Evolutionary conservation across 306 rosid species (phyloP), one percentile per base, ranked within the genome.

Genomic region (Rosa rugosa): DNA sequence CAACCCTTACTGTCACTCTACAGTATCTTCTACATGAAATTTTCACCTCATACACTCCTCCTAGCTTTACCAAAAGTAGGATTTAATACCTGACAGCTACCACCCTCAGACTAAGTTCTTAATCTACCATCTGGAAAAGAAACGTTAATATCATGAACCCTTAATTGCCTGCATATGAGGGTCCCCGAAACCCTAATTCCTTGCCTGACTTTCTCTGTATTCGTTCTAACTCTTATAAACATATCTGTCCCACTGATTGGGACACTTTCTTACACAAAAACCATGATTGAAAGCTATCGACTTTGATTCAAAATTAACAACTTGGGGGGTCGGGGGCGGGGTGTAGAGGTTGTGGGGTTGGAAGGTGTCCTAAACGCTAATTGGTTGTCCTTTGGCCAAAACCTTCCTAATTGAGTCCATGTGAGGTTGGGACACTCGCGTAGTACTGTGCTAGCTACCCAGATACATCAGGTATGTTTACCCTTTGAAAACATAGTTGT

Each of bases 291-390:
- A 75, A 84, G 84, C 67, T 27, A 49, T 62, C 47, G 87, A 79
- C 57, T 77, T 81, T 69, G 82, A 76, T 69, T 42, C 66, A 77
- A 76, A 85, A 67, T 67, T 18, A 17, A 83, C 79, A 81, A 73
- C 79, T 49, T 84, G 77, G 81, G 71, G 69, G 56, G 20, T 56
- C 56, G 74, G 50, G 70, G 3, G 27, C 1, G 27, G 0, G 27
- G 42, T 25, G 70, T 42, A 34, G 69, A 36, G 76, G 73, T 11
- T 27, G 86, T 82, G 83, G 86, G 85, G 82, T 76, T 72, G n/a
- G 67, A 67, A 66, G 73, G 79, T 83, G 79, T 77, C 86, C 81
- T 73, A 62, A 83, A 73, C 83, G 77, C 89, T 84, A 77, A 88
- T 81, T 83, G 82, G 80, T 83, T 74, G 85, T 85, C 89, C 86